phyloP scores from a whole-genome alignment of 176 grass and related monocot genomes.

The Oryza officinalis region DNA sequence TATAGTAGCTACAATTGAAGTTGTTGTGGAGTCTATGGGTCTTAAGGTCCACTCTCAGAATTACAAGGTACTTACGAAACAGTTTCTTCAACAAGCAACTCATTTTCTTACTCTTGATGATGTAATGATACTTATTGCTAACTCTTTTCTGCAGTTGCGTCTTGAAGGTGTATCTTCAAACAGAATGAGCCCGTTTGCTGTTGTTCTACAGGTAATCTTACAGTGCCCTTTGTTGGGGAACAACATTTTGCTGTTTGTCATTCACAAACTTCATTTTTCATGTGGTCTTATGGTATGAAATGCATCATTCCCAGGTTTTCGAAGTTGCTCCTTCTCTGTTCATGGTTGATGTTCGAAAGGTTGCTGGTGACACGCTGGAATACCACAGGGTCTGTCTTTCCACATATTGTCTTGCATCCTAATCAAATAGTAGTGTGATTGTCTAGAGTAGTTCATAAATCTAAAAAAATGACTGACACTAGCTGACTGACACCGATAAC shows the following conservation, averaged over 20 bases:
- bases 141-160: slow-evolving; percentile 59
- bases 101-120: slow-evolving; percentile 30
- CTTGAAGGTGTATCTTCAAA: slow-evolving; percentile 69
- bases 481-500: not conserved
- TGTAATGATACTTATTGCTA: slow-evolving; percentile 2
- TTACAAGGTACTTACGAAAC: slow-evolving; percentile 72
- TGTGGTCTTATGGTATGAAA: slow-evolving; percentile 31
- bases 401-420: slow-evolving; percentile 10
- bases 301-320: slow-evolving; percentile 62
- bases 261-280: slow-evolving; percentile 1
- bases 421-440: not conserved
- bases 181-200: slow-evolving; percentile 72
- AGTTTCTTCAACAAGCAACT: slow-evolving; percentile 17
- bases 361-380: slow-evolving; percentile 86
- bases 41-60: slow-evolving; percentile 92
- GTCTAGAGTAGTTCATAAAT: not conserved
- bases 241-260: not conserved
- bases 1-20: slow-evolving; percentile 73
- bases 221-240: not conserved
- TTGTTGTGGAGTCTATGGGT: slow-evolving; percentile 70
- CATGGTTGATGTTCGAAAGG: slow-evolving; percentile 98
- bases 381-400: slow-evolving; percentile 77
- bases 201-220: slow-evolving; percentile 79
- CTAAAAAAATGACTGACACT: not conserved
- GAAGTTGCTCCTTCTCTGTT: slow-evolving; percentile 94